Conservation (phyloP, 2,329 filamentous ascomycete genomes). For the Xylaria polymorpha region DNA sequence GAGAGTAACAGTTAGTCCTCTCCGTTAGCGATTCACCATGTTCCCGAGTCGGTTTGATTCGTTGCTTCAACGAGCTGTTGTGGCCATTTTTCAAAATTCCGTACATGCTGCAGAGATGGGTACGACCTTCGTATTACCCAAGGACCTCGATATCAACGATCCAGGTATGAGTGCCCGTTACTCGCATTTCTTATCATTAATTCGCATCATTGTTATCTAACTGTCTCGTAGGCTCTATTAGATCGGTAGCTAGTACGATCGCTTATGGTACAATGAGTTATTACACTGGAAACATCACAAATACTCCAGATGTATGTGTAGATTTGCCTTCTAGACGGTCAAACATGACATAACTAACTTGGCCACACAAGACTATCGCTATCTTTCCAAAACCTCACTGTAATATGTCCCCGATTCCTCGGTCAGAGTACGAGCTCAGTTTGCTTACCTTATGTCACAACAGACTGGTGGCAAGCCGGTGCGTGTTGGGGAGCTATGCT, state of each 20-base stretch:
- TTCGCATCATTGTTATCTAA: slow-evolving; percentile 16
- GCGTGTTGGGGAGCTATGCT: slow-evolving; percentile 75
- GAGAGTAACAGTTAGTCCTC: background rate
- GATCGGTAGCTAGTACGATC: slow-evolving; percentile 68
- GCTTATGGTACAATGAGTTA: slow-evolving; percentile 71
- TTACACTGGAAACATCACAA: slow-evolving; percentile 71
- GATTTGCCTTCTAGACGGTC: background rate
- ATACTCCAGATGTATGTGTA: slow-evolving; percentile 56
- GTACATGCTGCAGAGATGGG: slow-evolving; percentile 44
- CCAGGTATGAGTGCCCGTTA: slow-evolving; percentile 34
- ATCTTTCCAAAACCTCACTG: slow-evolving; percentile 74
- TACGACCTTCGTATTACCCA: slow-evolving; percentile 50
- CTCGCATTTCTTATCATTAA: background rate
- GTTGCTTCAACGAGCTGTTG: background rate
- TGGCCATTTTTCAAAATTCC: slow-evolving; percentile 48
- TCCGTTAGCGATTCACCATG: background rate
- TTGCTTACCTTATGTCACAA: slow-evolving; percentile 33
- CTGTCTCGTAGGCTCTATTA: slow-evolving; percentile 65
- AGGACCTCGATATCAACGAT: slow-evolving; percentile 55
- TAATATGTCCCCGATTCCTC: slow-evolving; percentile 48
- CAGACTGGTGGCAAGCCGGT: slow-evolving; percentile 73
- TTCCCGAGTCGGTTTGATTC: background rate
- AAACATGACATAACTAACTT: slow-evolving; percentile 23
- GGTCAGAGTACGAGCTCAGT: slow-evolving; percentile 7
- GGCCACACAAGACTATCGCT: slow-evolving; percentile 61